A percentile compares a stretch with the other conserved stretches of the same genome.
Conservation (phyloP, 192 early-diverging fungal genomes). For the Backusella luteola region DNA sequence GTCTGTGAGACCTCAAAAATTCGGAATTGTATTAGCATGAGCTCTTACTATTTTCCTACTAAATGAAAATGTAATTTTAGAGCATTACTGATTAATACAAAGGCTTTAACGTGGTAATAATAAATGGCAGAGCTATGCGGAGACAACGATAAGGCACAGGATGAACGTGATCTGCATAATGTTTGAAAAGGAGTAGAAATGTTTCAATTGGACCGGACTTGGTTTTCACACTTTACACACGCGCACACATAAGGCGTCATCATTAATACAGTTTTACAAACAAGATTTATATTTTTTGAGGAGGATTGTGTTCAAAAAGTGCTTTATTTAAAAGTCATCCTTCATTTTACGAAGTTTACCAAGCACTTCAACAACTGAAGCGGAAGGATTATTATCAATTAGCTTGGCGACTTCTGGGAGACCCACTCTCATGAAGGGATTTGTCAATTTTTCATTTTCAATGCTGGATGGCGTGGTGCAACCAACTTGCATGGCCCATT, state of each 20-base stretch:
- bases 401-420: not conserved
- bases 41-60: too few species aligned
- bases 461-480: constrained; percentile 48
- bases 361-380: constrained; percentile 21
- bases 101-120: not conserved
- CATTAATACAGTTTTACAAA: too few species aligned
- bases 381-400: not conserved
- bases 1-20: not conserved
- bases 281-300: not conserved
- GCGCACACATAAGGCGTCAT: not conserved
- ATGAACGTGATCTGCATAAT: not conserved
- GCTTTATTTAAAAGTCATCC: constrained; percentile 29
- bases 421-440: constrained; percentile 33
- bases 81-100: too few species aligned
- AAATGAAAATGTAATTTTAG: too few species aligned
- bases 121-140: not conserved
- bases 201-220: not conserved
- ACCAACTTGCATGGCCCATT: constrained; percentile 21
- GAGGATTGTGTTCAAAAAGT: not conserved
- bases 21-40: not conserved
- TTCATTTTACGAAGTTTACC: constrained; percentile 36
- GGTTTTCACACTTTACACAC: not conserved
- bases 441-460: constrained; percentile 30
- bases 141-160: not conserved
- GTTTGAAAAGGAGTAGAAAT: not conserved